A percentile compares a stretch with the other conserved stretches of the same genome.
Conservation (phyloP, 495 filamentous ascomycete species). For the Aspergillus nanangensis region DNA sequence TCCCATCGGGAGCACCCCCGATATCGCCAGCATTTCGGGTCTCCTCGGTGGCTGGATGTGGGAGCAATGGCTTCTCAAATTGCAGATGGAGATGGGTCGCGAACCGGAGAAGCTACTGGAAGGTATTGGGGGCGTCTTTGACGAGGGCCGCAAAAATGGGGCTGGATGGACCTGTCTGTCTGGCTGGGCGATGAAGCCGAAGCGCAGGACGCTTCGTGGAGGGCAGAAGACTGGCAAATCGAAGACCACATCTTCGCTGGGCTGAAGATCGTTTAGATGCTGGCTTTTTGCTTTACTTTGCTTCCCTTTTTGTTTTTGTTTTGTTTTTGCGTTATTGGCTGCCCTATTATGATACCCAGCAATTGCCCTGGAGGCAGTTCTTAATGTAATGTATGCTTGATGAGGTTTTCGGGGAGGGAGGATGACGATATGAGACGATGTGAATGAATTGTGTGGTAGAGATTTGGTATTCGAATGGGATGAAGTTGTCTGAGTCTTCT, state of each 20-base stretch:
- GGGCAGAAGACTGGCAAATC: not conserved
- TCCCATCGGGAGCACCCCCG: constrained; percentile 68
- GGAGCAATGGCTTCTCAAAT: constrained; percentile 92
- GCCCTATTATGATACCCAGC: constrained; percentile 4
- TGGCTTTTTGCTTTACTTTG: not conserved
- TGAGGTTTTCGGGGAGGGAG: not conserved
- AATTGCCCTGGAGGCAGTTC: constrained; percentile 2
- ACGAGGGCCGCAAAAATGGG: constrained; percentile 75
- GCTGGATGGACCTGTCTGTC: constrained; percentile 82
- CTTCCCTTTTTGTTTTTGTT: not conserved
- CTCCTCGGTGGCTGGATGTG: constrained; percentile 86
- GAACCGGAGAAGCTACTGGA: constrained; percentile 63
- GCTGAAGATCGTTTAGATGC: not conserved
- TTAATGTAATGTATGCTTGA: constrained; percentile 5
- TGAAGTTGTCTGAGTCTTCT: not conserved
- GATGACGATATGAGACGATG: not conserved
- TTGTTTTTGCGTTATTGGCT: not conserved
- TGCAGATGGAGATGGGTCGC: constrained; percentile 77
- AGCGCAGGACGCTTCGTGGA: constrained; percentile 3
- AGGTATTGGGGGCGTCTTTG: constrained; percentile 72
- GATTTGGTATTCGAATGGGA: too few relatives aligned
- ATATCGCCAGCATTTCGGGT: constrained; percentile 70
- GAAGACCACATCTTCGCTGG: not conserved
- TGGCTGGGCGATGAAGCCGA: constrained; percentile 83
- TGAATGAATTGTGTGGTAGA: too few relatives aligned